These are phyloP conservation scores for Colletotrichum tanaceti DNA, from an alignment of 2,329 filamentous ascomycete species.

Conservation along the genomic window DNA sequence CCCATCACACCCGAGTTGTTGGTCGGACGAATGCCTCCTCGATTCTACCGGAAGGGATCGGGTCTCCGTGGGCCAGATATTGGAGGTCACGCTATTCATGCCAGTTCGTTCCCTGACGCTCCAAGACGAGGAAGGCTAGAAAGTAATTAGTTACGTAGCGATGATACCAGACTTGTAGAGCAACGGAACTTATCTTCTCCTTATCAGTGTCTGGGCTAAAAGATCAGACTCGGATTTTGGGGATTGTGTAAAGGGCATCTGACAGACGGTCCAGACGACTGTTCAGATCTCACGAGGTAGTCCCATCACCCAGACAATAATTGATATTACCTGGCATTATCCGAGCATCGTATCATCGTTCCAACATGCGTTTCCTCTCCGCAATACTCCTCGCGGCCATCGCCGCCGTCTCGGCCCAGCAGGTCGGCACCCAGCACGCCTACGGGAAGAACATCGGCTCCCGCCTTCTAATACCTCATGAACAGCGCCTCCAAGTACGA, in stretches of 20 bases:
- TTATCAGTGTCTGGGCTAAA: not conserved
- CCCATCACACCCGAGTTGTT: not conserved
- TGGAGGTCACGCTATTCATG: not conserved
- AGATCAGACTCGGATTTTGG: too few relatives aligned
- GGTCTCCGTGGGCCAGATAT: slow-evolving; percentile 1
- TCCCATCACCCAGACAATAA: not conserved
- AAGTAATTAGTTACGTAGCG: too few relatives aligned
- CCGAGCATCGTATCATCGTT: too few relatives aligned
- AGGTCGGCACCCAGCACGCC: slow-evolving; percentile 63
- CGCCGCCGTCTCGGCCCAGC: slow-evolving; percentile 55
- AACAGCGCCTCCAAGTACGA: slow-evolving; percentile 66
- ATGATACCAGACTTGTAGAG: not conserved
- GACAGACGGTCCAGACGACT: not conserved
- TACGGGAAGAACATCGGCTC: slow-evolving; percentile 58
- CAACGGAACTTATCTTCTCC: slow-evolving; percentile 19
- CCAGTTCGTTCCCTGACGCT: not conserved
- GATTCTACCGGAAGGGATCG: slow-evolving; percentile 6
- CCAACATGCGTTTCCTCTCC: slow-evolving; percentile 44
- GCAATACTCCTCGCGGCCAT: slow-evolving; percentile 54
- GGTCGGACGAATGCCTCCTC: not conserved
- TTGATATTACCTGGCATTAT: too few relatives aligned
- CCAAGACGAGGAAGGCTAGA: not conserved
- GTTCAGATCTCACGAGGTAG: not conserved
- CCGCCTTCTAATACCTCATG: slow-evolving; percentile 71
- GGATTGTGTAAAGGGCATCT: slow-evolving; percentile 11